Percentiles rank a stretch among this genome's conserved stretches.
phyloP scores from a whole-genome alignment of 1,284 basidiomycete species.

The Cutaneotrichosporon sp. region DNA sequence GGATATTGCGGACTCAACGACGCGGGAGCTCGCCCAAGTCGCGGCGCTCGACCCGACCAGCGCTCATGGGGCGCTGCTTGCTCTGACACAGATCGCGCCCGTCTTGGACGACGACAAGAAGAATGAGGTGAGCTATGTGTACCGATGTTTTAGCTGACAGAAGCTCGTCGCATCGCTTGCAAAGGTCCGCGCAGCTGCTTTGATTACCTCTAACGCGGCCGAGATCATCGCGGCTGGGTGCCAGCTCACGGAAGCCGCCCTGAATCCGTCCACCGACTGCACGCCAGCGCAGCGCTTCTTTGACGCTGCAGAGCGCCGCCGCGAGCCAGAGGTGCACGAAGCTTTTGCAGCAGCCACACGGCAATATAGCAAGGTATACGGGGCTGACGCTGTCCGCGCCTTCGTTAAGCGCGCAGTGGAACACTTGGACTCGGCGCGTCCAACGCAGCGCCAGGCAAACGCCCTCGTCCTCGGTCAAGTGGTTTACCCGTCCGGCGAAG shows the following conservation, averaged over 20 bases:
- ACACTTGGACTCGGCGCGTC: constrained; percentile 55
- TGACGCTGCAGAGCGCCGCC: constrained; percentile 67
- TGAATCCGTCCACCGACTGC: constrained; percentile 51
- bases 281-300: constrained; percentile 42
- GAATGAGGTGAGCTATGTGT: constrained; percentile 14
- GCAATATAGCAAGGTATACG: constrained; percentile 57
- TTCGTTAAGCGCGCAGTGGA: constrained; percentile 58
- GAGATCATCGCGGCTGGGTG: constrained; percentile 71
- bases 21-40: constrained; percentile 51
- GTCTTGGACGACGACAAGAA: constrained; percentile 35
- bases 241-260: constrained; percentile 61
- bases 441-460: constrained; percentile 66
- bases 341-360: constrained; percentile 64
- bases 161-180: constrained; percentile 45
- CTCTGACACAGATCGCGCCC: constrained; percentile 64
- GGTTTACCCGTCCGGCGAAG: constrained; percentile 55
- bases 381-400: not conserved
- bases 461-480: constrained; percentile 69
- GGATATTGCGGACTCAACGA: constrained; percentile 29
- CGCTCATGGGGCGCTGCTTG: constrained; percentile 75
- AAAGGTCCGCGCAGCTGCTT: constrained; percentile 53
- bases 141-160: not conserved
- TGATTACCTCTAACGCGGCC: constrained; percentile 68
- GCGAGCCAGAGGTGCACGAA: constrained; percentile 63
- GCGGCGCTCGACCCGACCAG: constrained; percentile 64